Conservation (phyloP, 2,329 filamentous ascomycete genomes). For the Fusarium nygamai region DNA sequence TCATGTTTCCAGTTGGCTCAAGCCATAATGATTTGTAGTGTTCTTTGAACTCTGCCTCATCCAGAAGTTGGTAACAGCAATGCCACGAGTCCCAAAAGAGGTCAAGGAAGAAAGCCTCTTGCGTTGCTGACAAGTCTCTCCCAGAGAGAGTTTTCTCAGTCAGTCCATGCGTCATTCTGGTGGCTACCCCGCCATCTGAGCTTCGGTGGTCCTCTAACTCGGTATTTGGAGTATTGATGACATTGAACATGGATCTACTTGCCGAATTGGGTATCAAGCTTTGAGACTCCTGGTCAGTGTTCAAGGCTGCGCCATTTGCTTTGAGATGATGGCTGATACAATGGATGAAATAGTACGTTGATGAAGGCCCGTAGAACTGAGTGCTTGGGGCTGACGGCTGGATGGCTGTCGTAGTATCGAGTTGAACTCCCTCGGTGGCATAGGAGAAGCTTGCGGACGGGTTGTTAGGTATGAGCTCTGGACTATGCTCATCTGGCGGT, state of each 20-base stretch:
- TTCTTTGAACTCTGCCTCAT: background rate
- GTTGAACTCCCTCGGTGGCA: background rate
- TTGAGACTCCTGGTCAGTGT: background rate
- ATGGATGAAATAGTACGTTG: background rate
- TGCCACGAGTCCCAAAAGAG: background rate
- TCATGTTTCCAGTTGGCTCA: accelerated
- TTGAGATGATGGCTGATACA: background rate
- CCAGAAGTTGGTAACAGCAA: background rate
- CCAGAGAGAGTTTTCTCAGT: background rate
- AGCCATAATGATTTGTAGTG: background rate
- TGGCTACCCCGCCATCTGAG: accelerated
- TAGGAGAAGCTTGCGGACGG: accelerated
- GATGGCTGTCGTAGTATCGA: accelerated
- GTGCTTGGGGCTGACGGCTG: background rate
- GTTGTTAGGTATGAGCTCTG: accelerated
- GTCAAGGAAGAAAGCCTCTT: background rate
- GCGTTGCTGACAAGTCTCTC: background rate
- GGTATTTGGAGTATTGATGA: background rate
- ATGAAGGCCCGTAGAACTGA: background rate
- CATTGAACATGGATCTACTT: background rate
- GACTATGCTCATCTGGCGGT: accelerated
- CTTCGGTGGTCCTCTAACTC: background rate
- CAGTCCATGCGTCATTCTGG: accelerated
- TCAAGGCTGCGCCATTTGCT: accelerated
- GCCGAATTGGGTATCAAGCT: background rate